Base-by-base conservation (phyloP, 2,329 filamentous ascomycete genomes). In the Botryosphaeria agaves region DNA sequence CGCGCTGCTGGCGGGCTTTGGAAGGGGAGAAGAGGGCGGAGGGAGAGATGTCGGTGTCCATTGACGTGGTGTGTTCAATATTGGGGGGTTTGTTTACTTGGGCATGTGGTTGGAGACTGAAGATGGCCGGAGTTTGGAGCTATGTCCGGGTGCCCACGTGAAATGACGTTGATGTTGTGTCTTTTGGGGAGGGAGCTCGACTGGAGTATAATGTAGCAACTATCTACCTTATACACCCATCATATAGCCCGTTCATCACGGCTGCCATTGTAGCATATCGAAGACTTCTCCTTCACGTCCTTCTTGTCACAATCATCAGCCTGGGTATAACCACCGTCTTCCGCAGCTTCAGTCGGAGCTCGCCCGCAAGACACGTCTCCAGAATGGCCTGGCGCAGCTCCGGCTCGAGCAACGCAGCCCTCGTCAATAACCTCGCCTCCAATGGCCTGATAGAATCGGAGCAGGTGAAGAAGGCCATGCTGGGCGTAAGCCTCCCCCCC, bases 371-470 rank as follows among this genome's bases (percentile, higher is more conserved):
- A n/a, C 14, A 30, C 5, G 6, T 14, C 25, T 26, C 33, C 35
- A 64, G 38, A 35, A 95, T 98, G 89, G 85, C 87, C 35, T 98
- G 89, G 89, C 71, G 72, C 41, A 83, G 79, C 52, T 79, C 76
- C 5, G 87, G 83, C 36, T 56, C 57, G 4, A 71, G 72, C 17
- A 94, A 95, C 51, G 55, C 57, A 24, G 73, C 74, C 33, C 65
- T 98, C 29, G 63, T 95, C 37, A 67, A 76, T 41, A 93, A 93
- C 49, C 64, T 98, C 34, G 74, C 62, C 49, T 62, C 56, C 24
- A 71, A 79, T 42, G 66, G 67, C 3, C 62, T 95, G 31, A 84
- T 95, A 40, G 75, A 64, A n/a, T 68, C 73, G 37, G 55, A 68
- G 3, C 59, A 66, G 15, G 80, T 92, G 19, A 79, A 76, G 44